Evolutionary conservation across 2,329 filamentous ascomycete species (phyloP), one percentile per base, ranked within the genome.

Genomic region (Fusarium clavum): DNA sequence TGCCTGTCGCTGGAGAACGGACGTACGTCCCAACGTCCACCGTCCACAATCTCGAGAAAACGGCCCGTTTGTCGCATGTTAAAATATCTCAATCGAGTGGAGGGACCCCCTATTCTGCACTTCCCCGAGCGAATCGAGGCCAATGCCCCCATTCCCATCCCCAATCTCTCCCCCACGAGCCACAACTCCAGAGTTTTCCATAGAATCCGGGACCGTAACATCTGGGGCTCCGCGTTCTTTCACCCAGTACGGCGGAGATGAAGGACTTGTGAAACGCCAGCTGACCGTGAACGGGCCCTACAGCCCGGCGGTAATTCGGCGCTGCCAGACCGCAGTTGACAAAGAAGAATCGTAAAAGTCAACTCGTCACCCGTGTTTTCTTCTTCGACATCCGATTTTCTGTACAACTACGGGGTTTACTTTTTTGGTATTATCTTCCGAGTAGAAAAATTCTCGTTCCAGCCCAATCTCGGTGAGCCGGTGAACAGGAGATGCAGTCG

Each of bases 1-100:
- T 74, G 72, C 72, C 58, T 70, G 70, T 61, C 57, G 57, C 61
- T 72, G 69, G 69, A 30, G 69, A 72, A 67, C 65, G 41, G 52
- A 55, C 51, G 8, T 47, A 41, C 53, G 24, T 41, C 25, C 38
- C 49, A 53, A 71, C 69, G 57, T 63, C 45, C 49, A 49, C 32
- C 41, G 58, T 38, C 22, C 48, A 55, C 56, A 45, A 29, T 53
- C 48, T 38, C 22, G n/a, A 59, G 29, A 45, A 30, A 72, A 71
- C 65, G 69, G 69, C 65, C 69, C 69, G 52, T 71, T 72, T 71
- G 30, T 56, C 45, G 44, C 54, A 49, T 58, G 34, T 48, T 52
- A 55, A 70, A 58, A 64, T 60, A 68, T 64, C 57, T 54, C 62
- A 70, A 70, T 34, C 43, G 43, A 45, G 20, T 18, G 30, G 30